Evolutionary conservation across 352 stramenopile species (phyloP), one percentile per base, ranked within the genome.

Genomic region (Globisporangium nagaii): DNA sequence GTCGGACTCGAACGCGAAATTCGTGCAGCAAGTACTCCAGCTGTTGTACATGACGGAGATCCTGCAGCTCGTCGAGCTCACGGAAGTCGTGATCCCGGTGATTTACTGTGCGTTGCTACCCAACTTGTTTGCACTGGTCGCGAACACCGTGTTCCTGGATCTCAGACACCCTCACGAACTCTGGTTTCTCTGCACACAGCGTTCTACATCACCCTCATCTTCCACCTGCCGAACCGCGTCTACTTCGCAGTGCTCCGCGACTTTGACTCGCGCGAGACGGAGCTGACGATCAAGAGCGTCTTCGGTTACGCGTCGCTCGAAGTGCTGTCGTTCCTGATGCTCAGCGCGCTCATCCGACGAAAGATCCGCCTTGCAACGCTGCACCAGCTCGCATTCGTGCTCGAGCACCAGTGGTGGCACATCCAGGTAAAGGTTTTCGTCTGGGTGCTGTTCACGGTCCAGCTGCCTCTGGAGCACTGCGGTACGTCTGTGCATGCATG

Each of bases 341-440:
- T 71, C 10, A 28, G 59, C 12, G 4, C 35, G 15, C 20, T 68
- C 5, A 27, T 71, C 34, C 25, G 41, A 12, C 52, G 47, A 32
- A 63, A 59, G 32, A 52, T 67, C 17, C 31, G 30, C 8, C 4
- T 71, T 4, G 67, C 63, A 5, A 36, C 49, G 2, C 57, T 68
- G 1, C 48, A 55, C 17, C 48, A 55, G 6, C 57, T 62, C 2
- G 43, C 53, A 31, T 68, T 71, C 30, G 58, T 71, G 31, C 49
- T 65, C 6, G 63, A 71, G 44, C 60, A 47, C 4, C 56, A 69
- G 43, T 65, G 56, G 56, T 19, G 27, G 4, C 55, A 59, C 20
- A 58, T 70, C 3, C 62, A 70, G 19, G 56, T 53, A 1, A 63
- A 66, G 25, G 52, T 66, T 13, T 53, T 53, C 15, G 8, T 69